phyloP scores from a whole-genome alignment of 1,284 basidiomycete genomes.

The Hemileia vastatrix region DNA sequence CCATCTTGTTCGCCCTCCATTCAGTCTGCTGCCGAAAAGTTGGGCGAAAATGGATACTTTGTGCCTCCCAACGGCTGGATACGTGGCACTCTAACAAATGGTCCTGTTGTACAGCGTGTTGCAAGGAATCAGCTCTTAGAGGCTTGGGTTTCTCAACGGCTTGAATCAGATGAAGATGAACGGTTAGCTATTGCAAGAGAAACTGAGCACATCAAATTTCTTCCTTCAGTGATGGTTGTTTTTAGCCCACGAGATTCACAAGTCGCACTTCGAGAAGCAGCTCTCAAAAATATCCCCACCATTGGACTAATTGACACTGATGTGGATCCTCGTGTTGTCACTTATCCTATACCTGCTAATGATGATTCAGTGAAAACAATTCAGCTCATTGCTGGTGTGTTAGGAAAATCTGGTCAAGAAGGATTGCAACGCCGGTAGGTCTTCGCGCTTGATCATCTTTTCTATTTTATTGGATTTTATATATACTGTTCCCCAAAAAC shows the following conservation, averaged over 20 bases:
- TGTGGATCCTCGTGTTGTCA: constrained; percentile 88
- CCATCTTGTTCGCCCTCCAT: constrained; percentile 49
- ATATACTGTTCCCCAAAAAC: no score
- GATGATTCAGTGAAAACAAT: constrained; percentile 85
- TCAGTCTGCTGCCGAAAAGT: constrained; percentile 65
- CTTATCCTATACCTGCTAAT: constrained; percentile 97
- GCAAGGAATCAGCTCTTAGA: constrained; percentile 25
- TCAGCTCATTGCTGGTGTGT: constrained; percentile 77
- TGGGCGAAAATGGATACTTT: constrained; percentile 66
- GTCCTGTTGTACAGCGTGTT: constrained; percentile 51
- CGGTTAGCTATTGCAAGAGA: no score
- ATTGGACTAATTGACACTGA: constrained; percentile 77
- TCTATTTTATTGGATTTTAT: no score
- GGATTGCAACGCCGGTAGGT: constrained; percentile 31
- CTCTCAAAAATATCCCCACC: constrained; percentile 46
- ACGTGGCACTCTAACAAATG: constrained; percentile 87
- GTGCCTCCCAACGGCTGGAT: constrained; percentile 76
- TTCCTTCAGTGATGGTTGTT: constrained; percentile 30
- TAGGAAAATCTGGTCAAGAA: constrained; percentile 70
- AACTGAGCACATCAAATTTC: constrained; percentile 11
- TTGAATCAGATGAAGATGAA: background rate
- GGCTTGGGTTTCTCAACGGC: background rate
- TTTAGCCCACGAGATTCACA: constrained; percentile 33
- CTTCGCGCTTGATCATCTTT: no score
- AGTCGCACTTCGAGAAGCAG: constrained; percentile 46